phyloP scores from a whole-genome alignment of 805 yeast species.

The Starmera quercuum region DNA sequence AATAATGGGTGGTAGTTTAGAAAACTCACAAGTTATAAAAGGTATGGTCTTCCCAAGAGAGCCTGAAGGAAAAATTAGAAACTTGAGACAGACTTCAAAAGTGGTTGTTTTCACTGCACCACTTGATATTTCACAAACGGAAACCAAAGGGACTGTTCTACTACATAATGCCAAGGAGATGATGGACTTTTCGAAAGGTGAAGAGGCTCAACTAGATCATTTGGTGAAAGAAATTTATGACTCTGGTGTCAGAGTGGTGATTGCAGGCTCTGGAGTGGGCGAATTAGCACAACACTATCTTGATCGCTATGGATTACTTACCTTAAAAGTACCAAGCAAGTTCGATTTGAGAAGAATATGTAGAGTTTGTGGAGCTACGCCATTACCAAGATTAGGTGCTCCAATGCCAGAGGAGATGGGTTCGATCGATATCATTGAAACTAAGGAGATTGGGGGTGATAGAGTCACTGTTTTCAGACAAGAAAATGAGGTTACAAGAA shows the following conservation, averaged over 20 bases:
- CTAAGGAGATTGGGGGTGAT: slow-evolving; percentile 95
- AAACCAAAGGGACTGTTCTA: slow-evolving; percentile 95
- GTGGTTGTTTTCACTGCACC: slow-evolving; percentile 94
- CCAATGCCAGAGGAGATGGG: slow-evolving; percentile 96
- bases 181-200: slow-evolving; percentile 94
- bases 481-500: slow-evolving; percentile 52
- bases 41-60: slow-evolving; percentile 98
- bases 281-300: slow-evolving; percentile 90
- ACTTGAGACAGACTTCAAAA: slow-evolving; percentile 53
- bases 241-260: slow-evolving; percentile 78
- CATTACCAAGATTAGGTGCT: slow-evolving; percentile 88
- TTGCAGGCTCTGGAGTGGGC: slow-evolving; percentile 94
- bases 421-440: slow-evolving; percentile 75
- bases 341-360: slow-evolving; percentile 91
- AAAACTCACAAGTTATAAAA: slow-evolving; percentile 70
- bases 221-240: slow-evolving; percentile 76
- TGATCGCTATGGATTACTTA: slow-evolving; percentile 78
- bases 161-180: slow-evolving; percentile 94
- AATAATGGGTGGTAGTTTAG: slow-evolving; percentile 85
- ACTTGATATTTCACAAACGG: slow-evolving; percentile 91
- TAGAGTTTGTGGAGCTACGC: slow-evolving; percentile 96
- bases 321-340: slow-evolving; percentile 85
- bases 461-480: slow-evolving; percentile 93
- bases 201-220: slow-evolving; percentile 86
- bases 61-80: slow-evolving; percentile 87